phyloP scores from a whole-genome alignment of 2,329 filamentous ascomycete species.

The Periconia sp. region DNA sequence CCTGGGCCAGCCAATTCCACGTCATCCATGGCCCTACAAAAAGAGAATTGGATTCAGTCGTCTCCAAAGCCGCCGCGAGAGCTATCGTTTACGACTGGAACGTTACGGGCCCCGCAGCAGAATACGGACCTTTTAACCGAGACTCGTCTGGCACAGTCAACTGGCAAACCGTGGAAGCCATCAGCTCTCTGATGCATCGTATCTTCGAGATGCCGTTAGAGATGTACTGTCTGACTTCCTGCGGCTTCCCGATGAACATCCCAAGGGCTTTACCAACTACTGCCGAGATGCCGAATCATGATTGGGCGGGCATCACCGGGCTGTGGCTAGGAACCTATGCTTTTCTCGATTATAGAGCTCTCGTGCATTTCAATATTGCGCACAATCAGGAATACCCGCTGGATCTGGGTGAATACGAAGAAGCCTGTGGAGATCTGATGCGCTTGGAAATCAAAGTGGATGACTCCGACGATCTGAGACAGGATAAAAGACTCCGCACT shows the following conservation, averaged over 20 bases:
- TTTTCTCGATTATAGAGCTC: conserved; percentile 23
- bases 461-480: conserved; percentile 15
- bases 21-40: conserved; percentile 21
- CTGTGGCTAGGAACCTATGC: conserved; percentile 25
- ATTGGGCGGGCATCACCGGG: conserved; percentile 25
- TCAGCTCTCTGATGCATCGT: conserved; percentile 22
- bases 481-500: conserved; percentile 17
- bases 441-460: conserved; percentile 15
- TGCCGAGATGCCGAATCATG: conserved; percentile 3
- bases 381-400: conserved; percentile 15
- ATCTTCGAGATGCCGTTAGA: conserved; percentile 12
- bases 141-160: conserved; percentile 19
- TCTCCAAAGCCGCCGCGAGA: conserved; percentile 18
- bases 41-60: conserved; percentile 15
- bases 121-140: conserved; percentile 20
- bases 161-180: conserved; percentile 21
- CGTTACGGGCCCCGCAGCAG: conserved; percentile 14
- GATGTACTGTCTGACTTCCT: conserved; percentile 6
- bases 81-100: conserved; percentile 24
- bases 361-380: conserved; percentile 23
- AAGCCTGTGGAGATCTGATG: conserved; percentile 22
- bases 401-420: conserved; percentile 13
- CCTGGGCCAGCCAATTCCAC: conserved; percentile 25
- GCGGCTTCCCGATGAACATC: conserved; percentile 17
- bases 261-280: conserved; percentile 8